Percentiles rank a stretch among this genome's conserved stretches.
phyloP scores from a whole-genome alignment of 257 asterid genomes.

The Ballota nigra region DNA sequence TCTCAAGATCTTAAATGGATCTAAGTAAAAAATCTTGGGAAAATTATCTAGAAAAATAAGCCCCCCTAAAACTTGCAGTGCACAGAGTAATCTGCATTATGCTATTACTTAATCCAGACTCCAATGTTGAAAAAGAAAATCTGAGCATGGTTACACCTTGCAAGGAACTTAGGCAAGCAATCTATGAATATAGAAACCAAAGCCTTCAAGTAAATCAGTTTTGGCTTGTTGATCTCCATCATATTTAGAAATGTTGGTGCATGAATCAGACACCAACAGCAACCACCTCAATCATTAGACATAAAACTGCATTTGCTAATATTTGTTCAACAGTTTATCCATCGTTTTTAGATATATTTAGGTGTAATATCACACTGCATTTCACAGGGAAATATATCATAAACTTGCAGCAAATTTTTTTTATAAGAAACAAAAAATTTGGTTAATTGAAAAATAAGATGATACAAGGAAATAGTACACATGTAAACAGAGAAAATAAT shows the following conservation, averaged over 20 bases:
- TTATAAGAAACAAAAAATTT: neutral
- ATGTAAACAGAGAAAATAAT: neutral
- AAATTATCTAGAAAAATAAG: neutral
- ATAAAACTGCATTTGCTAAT: neutral
- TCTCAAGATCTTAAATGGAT: neutral
- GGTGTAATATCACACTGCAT: neutral
- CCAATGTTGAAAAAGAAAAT: no score
- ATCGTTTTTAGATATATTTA: neutral
- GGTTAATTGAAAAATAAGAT: neutral
- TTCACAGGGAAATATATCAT: neutral
- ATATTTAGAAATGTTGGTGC: neutral
- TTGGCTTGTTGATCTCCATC: neutral
- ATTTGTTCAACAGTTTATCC: neutral
- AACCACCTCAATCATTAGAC: neutral
- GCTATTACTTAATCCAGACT: neutral
- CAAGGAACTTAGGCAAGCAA: neutral
- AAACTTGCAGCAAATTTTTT: neutral
- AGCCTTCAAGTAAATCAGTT: neutral
- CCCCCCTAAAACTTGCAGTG: neutral
- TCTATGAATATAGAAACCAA: neutral
- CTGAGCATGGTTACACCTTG: neutral
- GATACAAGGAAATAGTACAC: neutral
- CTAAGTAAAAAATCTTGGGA: neutral
- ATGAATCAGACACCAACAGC: neutral
- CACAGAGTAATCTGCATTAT: neutral